Conservation (phyloP, 148 eudicot species). For the Vaccinium vitisidaea region DNA sequence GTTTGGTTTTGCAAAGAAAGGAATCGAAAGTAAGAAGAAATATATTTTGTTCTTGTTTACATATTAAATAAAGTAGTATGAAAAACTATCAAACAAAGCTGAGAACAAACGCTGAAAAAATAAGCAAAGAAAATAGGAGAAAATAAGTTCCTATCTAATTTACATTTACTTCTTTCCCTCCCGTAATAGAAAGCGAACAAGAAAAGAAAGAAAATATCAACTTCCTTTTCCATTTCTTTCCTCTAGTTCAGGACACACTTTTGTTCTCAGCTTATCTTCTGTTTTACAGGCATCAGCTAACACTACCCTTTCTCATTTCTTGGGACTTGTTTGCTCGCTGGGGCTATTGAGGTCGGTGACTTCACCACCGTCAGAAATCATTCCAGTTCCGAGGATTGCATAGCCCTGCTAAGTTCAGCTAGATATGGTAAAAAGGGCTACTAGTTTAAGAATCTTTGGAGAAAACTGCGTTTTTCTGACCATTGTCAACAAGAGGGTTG, state of each 20-base stretch:
- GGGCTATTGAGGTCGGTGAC: slow-evolving; percentile 86
- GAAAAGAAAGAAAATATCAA: not conserved
- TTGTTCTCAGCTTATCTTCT: not conserved
- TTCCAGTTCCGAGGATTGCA: slow-evolving; percentile 51
- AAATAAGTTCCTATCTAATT: not conserved
- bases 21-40: not conserved
- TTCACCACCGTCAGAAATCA: slow-evolving; percentile 48
- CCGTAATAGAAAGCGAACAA: not conserved
- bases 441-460: not conserved
- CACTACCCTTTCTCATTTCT: slow-evolving; percentile 80
- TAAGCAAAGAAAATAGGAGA: not conserved
- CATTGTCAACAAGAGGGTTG: not conserved
- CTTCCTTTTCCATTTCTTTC: not conserved
- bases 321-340: slow-evolving; percentile 78
- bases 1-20: not conserved
- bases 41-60: not conserved
- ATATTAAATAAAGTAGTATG: not conserved
- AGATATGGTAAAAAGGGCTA: not conserved
- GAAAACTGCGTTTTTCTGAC: not conserved
- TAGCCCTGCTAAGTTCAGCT: slow-evolving; percentile 21
- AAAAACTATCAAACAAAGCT: not conserved
- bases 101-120: not conserved
- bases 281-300: slow-evolving; percentile 87
- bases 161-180: not conserved
- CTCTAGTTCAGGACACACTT: not conserved